These are phyloP conservation scores for Noccaea bulbosa DNA, from an alignment of 345 rosid genomes.

Conservation along the genomic window DNA sequence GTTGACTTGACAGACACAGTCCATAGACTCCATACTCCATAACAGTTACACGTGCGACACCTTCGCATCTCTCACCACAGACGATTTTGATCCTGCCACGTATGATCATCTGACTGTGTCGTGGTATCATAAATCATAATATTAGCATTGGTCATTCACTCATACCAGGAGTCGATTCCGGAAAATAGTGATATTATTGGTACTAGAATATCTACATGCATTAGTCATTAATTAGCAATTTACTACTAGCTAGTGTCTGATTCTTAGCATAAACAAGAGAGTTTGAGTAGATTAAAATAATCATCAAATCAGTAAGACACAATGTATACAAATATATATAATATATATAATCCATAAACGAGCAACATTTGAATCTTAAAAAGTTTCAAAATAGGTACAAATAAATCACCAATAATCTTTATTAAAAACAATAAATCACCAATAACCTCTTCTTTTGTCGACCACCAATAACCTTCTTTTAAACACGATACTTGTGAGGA, in stretches of 20 bases:
- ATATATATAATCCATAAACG: not conserved
- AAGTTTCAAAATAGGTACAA: not conserved
- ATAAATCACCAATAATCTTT: not conserved
- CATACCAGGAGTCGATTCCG: conserved; percentile 8
- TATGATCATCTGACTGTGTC: conserved; percentile 5
- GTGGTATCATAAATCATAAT: conserved; percentile 33
- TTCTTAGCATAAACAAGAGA: not conserved
- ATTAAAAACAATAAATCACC: not conserved
- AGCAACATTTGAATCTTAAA: not conserved
- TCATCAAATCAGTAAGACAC: not conserved
- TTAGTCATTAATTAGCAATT: not conserved
- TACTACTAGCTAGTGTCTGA: not conserved
- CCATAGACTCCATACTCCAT: conserved; percentile 26
- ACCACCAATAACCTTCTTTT: not conserved
- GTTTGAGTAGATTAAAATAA: not conserved
- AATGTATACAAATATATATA: no score
- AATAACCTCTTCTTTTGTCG: no score
- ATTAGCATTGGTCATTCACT: conserved; percentile 9
- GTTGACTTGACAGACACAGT: conserved; percentile 21
- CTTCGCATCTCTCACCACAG: conserved; percentile 18
- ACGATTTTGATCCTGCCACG: conserved; percentile 27
- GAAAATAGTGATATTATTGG: not conserved
- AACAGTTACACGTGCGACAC: conserved; percentile 34
- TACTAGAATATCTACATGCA: no score
- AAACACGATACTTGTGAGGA: not conserved